These are phyloP conservation scores for Nemania bipapillata DNA, from an alignment of 2,329 filamentous ascomycete species.

Conservation along the genomic window DNA sequence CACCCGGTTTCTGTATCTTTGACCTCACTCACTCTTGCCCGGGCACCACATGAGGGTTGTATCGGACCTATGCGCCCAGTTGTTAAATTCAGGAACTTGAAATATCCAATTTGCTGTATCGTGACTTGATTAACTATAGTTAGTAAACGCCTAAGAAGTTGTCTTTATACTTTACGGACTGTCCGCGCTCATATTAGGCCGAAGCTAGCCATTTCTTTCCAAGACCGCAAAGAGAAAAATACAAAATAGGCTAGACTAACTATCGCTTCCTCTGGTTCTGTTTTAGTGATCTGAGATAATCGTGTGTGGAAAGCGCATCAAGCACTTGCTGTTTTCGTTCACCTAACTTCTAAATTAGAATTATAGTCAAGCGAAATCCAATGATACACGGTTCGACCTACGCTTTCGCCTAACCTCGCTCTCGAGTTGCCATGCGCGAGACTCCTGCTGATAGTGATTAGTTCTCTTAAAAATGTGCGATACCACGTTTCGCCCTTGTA, in stretches of 20 bases:
- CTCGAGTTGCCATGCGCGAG: neutral
- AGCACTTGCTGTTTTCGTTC: constrained; percentile 45
- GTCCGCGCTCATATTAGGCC: too few species aligned
- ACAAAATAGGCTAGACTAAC: constrained; percentile 4
- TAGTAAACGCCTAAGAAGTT: neutral
- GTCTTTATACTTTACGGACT: too few species aligned
- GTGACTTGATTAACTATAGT: constrained; percentile 11
- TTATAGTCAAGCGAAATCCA: neutral
- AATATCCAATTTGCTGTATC: constrained; percentile 43
- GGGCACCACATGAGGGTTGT: constrained; percentile 21
- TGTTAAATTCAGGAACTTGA: constrained; percentile 38
- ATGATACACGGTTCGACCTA: neutral
- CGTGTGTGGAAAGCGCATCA: constrained; percentile 45
- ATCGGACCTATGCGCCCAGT: neutral
- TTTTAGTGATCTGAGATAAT: constrained; percentile 45
- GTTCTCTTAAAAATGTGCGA: neutral
- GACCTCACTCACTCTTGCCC: constrained; percentile 25
- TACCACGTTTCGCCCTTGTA: neutral
- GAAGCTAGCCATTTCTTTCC: too few species aligned
- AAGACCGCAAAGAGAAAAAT: too few species aligned
- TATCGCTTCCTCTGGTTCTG: constrained; percentile 47
- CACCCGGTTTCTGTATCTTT: neutral
- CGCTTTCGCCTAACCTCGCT: neutral
- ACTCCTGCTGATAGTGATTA: neutral
- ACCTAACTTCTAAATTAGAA: neutral